Percentiles rank a stretch among this genome's conserved stretches.
These are phyloP conservation scores for Daldinia sp. DNA, from an alignment of 2,329 filamentous ascomycete genomes.

Conservation along the genomic window DNA sequence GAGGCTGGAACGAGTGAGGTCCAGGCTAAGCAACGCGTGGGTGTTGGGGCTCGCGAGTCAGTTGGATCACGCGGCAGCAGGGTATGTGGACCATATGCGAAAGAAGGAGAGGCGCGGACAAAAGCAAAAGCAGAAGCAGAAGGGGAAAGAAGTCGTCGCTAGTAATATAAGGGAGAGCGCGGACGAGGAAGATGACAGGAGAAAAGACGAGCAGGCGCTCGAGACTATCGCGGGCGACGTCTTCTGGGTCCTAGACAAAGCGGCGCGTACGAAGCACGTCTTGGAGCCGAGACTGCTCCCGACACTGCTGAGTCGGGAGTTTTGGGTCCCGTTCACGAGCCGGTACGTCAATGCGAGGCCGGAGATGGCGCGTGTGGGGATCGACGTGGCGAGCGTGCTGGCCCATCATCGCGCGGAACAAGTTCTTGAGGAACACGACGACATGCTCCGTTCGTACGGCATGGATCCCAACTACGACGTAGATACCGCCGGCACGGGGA, in stretches of 20 bases:
- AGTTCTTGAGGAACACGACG: constrained; percentile 45
- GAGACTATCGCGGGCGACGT: constrained; percentile 43
- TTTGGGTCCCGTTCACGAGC: constrained; percentile 46
- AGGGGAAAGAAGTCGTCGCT: not conserved
- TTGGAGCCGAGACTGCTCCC: constrained; percentile 37
- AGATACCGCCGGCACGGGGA: not conserved
- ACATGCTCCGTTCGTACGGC: constrained; percentile 44
- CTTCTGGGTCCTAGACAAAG: constrained; percentile 42
- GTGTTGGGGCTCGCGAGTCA: constrained; percentile 45
- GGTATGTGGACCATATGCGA: constrained; percentile 39
- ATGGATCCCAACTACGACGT: not conserved
- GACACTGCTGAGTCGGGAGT: constrained; percentile 46
- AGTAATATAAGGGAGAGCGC: not conserved
- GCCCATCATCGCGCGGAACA: constrained; percentile 20
- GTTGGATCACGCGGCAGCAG: constrained; percentile 48
- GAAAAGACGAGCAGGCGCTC: constrained; percentile 28
- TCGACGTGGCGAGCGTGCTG: constrained; percentile 45
- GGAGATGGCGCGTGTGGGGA: constrained; percentile 43
- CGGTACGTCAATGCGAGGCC: constrained; percentile 25
- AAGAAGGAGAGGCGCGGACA: not conserved
- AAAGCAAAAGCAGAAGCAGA: not conserved
- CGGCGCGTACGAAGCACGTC: not conserved
- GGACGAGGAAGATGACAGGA: not conserved
- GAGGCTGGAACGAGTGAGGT: constrained; percentile 42
- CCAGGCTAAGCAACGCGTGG: constrained; percentile 34